Evolutionary conservation across 164 flowering plant genomes (phyloP).

Genomic region (Akebia trifoliata): DNA sequence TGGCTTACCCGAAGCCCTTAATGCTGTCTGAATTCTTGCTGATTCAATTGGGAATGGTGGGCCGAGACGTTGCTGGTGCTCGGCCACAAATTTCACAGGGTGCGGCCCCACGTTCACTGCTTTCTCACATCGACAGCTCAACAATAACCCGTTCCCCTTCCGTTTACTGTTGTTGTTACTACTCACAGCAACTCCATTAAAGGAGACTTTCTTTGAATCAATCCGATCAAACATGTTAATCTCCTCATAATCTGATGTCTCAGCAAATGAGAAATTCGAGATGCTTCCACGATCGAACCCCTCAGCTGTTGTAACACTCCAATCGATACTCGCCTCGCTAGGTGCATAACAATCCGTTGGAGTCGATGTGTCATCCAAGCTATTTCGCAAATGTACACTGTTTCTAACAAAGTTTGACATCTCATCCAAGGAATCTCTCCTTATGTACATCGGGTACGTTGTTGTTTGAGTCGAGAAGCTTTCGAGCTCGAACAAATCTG

Average conservation of each 20-base stretch:
- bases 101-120: constrained; percentile 74
- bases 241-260: constrained; percentile 35
- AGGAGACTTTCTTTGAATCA: background rate
- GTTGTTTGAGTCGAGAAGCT: constrained; percentile 70
- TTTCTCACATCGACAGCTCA: constrained; percentile 79
- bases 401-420: constrained; percentile 20
- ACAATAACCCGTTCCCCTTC: constrained; percentile 30
- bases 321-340: constrained; percentile 81
- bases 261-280: constrained; percentile 30
- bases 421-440: constrained; percentile 60
- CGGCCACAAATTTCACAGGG: constrained; percentile 32
- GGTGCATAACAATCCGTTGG: constrained; percentile 75
- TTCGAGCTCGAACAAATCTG: constrained; percentile 89
- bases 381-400: constrained; percentile 14
- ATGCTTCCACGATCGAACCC: constrained; percentile 59
- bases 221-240: constrained; percentile 1
- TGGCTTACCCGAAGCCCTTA: background rate
- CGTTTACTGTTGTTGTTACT: constrained; percentile 5
- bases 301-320: constrained; percentile 95
- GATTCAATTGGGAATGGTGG: background rate
- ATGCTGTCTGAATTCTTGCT: background rate
- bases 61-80: background rate
- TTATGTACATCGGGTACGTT: constrained; percentile 28
- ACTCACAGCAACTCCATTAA: constrained; percentile 3
- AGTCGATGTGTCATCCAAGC: constrained; percentile 38